Evolutionary conservation across 2,329 filamentous ascomycete species (phyloP), one percentile per base, ranked within the genome.

Genomic region (Trichoderma sp.): DNA sequence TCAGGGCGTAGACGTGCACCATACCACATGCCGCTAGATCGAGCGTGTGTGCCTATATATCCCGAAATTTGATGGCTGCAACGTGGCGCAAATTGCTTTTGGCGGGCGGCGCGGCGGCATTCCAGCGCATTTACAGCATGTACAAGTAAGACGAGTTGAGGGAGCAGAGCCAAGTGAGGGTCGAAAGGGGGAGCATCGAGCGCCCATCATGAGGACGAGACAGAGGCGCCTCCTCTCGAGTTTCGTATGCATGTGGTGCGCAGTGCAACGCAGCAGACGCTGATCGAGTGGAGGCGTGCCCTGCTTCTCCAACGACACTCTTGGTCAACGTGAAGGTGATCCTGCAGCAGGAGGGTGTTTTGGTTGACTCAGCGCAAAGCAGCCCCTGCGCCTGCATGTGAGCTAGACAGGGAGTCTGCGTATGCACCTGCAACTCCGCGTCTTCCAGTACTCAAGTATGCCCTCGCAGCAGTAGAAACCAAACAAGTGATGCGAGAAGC

Each of bases 1-100:
- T 69, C 67, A 69, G 67, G 60, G 67, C 55, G 55, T 30, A 34
- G n/a, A 67, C 34, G 65, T 30, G 59, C 30, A 60, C 65, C 55
- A 59, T 59, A 59, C 55, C 55, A 67, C 18, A 67, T 67, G 56
- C 65, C 55, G 65, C 55, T 67, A 67, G 55, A 58, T 34, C 46
- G 55, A 46, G 56, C 46, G 51, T 54, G 30, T 46, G 55, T 54
- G 63, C 63, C 63, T n/a, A 59, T 30, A 59, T 59, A n/a, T 60
- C 30, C 56, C 43, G 65, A 67, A 60, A 67, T 67, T 66, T 67
- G 64, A 66, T 51, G 43, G n/a, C 56, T 26, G 46, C 54, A 66
- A 46, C 63, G 54, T 56, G 34, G 63, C 63, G 63, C 49, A 55
- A 39, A 43, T 39, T 34, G 59, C 26, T 54, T 56, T 56, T 32